Conservation (phyloP, 768 basidiomycete species). For the Xerocomellus amylosporus region DNA sequence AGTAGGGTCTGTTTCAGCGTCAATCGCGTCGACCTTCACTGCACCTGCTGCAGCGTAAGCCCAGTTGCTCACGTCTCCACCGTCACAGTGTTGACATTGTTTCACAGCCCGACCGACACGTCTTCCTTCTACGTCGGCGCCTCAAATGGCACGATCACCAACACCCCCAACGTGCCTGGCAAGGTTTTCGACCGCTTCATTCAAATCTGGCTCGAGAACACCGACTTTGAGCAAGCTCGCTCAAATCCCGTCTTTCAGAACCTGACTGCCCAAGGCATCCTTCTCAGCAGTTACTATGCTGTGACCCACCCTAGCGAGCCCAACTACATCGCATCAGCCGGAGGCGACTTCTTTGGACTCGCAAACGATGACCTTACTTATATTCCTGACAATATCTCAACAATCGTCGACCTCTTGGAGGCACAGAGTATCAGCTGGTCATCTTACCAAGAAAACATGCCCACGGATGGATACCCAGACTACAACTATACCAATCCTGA, state of each 20-base stretch:
- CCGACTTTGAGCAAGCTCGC: constrained; percentile 41
- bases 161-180: constrained; percentile 38
- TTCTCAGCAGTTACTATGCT: constrained; percentile 44
- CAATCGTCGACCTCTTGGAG: constrained; percentile 59
- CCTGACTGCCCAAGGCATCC: constrained; percentile 50
- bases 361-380: constrained; percentile 34
- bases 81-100: neutral
- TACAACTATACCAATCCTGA: constrained; percentile 34
- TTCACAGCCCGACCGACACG: constrained; percentile 26
- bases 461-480: constrained; percentile 44
- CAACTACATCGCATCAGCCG: constrained; percentile 49
- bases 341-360: constrained; percentile 55
- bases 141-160: constrained; percentile 43
- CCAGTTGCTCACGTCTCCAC: neutral
- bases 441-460: constrained; percentile 60
- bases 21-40: constrained; percentile 26
- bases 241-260: constrained; percentile 30
- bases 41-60: constrained; percentile 30
- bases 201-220: constrained; percentile 64
- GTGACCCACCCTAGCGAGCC: constrained; percentile 62
- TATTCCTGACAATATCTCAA: constrained; percentile 50
- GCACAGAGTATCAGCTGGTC: constrained; percentile 57
- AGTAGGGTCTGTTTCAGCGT: constrained; percentile 21
- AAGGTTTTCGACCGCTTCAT: constrained; percentile 47
- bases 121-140: constrained; percentile 41